Evolutionary conservation across 495 filamentous ascomycete species (phyloP).

Genomic region (Xylaria flabelliformis): DNA sequence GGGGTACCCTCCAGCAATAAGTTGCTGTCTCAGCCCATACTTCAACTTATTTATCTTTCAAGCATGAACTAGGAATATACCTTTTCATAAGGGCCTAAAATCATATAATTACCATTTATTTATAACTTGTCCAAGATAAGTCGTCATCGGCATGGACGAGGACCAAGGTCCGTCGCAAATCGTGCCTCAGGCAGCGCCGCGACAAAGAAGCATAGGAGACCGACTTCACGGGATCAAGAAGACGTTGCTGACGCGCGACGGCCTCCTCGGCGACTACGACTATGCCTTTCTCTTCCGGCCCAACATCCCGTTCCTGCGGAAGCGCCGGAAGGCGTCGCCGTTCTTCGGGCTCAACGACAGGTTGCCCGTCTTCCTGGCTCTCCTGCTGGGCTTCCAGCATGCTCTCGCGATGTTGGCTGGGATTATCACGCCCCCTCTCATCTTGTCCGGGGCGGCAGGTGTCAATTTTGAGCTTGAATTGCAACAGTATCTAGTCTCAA

Average conservation of each 20-base stretch:
- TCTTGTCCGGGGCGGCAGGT: constrained; percentile 67
- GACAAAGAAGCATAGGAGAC: constrained; percentile 42
- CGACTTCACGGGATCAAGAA: constrained; percentile 40
- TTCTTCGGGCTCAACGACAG: constrained; percentile 89
- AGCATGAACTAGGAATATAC: not conserved
- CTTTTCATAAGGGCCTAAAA: not conserved
- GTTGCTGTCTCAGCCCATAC: not conserved
- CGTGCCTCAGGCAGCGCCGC: constrained; percentile 42
- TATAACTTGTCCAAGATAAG: not conserved
- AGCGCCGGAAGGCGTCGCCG: constrained; percentile 65
- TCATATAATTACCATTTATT: not conserved
- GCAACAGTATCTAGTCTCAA: constrained; percentile 83
- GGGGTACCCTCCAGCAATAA: not conserved
- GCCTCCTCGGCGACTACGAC: constrained; percentile 84
- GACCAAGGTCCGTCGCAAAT: constrained; percentile 55
- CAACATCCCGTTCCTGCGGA: constrained; percentile 82
- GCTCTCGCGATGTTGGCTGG: constrained; percentile 61
- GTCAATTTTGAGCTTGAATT: constrained; percentile 67
- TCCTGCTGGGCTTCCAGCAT: constrained; percentile 61
- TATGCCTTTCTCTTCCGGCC: constrained; percentile 76
- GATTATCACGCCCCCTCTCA: constrained; percentile 79
- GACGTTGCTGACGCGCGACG: constrained; percentile 63
- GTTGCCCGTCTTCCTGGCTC: constrained; percentile 79
- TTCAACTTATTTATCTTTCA: not conserved
- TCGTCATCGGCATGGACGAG: constrained; percentile 38